Base-by-base conservation (phyloP, 495 filamentous ascomycete genomes). In the Chaetomium fimeti region DNA sequence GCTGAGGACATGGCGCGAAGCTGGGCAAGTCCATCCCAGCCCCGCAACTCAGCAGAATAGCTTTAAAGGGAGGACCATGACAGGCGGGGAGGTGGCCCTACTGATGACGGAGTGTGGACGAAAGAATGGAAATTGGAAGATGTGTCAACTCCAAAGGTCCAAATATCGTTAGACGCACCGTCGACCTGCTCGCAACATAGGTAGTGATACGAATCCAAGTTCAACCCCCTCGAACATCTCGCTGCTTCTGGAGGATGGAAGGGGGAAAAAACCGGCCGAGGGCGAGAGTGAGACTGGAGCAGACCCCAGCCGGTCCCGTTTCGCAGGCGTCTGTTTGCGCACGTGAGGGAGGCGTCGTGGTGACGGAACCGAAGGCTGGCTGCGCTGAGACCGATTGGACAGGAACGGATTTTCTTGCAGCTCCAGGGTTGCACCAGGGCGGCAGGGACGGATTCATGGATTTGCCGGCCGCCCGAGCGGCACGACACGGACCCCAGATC, bases 1-100 rank as follows among this genome's bases (percentile, higher is more conserved):
- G 13, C 40, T 55, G 65, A 74, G 24, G 70, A 75, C 49, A 3
- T 22, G 16, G 52, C 53, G 29, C 36, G 32, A 48, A 38, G 47
- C 24, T 11, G 40, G 40, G 40, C 42, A 13, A 48, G 40, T 5
- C 2, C 57, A 12, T 22, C 43, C 13, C 42, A 27, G 20, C 25
- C 27, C 9, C 15, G 57, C 27, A 28, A 42, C 25, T 48, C 42
- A 25, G 18, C 18, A 24, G 29, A 48, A 22, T 11, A 5, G 32
- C 0, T 42, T 36, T 27, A 12, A 24, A 22, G 20, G 7, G 13
- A 27, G 4, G 24, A 13, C 3, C 8, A 24, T 5, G 22, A 7
- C n/a, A 47, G n/a, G 43, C 7, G n/a, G 43, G 43, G 32, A 36
- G 32, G 32, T 36, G 32, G 32, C n/a, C n/a, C n/a, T n/a, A n/a